These are phyloP conservation scores for Erysimum cheiranthoides DNA, from an alignment of 345 rosid genomes.

Conservation along the genomic window DNA sequence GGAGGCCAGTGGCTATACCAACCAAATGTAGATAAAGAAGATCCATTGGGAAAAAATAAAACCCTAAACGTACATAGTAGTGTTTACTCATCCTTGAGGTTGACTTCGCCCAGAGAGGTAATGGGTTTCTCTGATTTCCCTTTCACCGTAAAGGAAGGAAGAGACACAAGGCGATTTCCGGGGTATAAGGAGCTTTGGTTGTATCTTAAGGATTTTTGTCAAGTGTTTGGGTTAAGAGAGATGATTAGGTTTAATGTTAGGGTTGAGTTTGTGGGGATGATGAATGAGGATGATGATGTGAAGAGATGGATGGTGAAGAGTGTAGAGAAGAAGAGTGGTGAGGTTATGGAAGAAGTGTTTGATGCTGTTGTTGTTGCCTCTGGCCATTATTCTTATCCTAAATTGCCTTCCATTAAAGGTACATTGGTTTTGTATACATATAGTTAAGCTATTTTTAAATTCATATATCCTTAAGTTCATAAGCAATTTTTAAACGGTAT, in stretches of 20 bases:
- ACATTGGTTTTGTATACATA: no score
- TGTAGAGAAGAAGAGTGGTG: slow-evolving; percentile 46
- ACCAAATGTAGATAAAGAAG: slow-evolving; percentile 61
- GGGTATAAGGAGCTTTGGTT: slow-evolving; percentile 81
- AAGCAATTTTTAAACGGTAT: not conserved
- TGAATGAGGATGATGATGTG: slow-evolving; percentile 57
- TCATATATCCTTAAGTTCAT: not conserved
- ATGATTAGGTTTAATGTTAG: slow-evolving; percentile 75
- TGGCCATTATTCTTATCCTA: slow-evolving; percentile 82
- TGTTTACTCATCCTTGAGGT: slow-evolving; percentile 74
- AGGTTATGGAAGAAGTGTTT: slow-evolving; percentile 66
- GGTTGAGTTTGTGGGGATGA: slow-evolving; percentile 70
- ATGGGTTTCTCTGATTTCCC: slow-evolving; percentile 94
- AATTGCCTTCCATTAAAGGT: slow-evolving; percentile 83
- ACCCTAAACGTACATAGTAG: slow-evolving; percentile 73
- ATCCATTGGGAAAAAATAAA: slow-evolving; percentile 53
- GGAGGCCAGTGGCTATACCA: slow-evolving; percentile 94
- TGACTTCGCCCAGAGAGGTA: slow-evolving; percentile 71
- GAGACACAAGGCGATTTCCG: slow-evolving; percentile 80
- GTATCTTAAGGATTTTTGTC: slow-evolving; percentile 76
- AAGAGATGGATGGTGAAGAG: slow-evolving; percentile 80
- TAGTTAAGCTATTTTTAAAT: no score
- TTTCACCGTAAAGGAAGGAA: slow-evolving; percentile 60
- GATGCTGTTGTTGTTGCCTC: slow-evolving; percentile 91
- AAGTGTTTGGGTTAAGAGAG: slow-evolving; percentile 66